Evolutionary conservation across 108 stramenopile genomes (phyloP).

Genomic region (Mediolabrus comicus): DNA sequence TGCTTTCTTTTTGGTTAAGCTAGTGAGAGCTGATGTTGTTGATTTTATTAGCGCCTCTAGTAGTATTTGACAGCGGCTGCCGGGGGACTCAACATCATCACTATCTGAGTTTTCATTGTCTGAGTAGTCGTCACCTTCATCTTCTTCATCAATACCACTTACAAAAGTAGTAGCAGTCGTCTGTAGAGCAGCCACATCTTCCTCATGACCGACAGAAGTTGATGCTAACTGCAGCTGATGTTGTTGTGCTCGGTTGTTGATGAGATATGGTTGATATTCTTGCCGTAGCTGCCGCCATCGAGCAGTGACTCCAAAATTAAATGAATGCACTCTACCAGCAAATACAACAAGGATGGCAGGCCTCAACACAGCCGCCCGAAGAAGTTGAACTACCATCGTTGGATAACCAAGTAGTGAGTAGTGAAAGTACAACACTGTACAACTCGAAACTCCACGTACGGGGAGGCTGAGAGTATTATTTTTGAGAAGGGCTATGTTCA

Average conservation of each 20-base stretch:
- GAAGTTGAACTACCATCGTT: neutral
- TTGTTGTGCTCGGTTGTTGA: neutral
- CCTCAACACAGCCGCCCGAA: neutral
- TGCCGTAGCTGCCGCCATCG: neutral
- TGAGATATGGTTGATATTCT: neutral
- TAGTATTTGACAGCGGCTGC: neutral
- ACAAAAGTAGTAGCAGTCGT: neutral
- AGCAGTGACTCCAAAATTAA: neutral
- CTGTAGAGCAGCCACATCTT: neutral
- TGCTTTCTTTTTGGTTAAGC: slow-evolving; percentile 43
- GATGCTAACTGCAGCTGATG: neutral
- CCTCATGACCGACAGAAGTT: neutral
- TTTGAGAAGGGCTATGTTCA: too few relatives aligned
- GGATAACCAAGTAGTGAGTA: neutral
- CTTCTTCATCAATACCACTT: neutral
- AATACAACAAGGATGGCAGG: neutral
- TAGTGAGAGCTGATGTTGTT: slow-evolving; percentile 28
- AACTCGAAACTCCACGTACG: too few relatives aligned
- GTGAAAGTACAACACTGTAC: too few relatives aligned
- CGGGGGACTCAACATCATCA: too few relatives aligned
- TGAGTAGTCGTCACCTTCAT: slow-evolving; percentile 3
- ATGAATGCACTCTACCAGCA: neutral
- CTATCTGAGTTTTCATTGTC: slow-evolving; percentile 1
- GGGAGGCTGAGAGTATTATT: too few relatives aligned
- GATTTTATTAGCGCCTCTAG: slow-evolving; percentile 10